These are phyloP conservation scores for Wickerhamiella australiensis DNA, from an alignment of 805 yeast genomes.

Conservation along the genomic window DNA sequence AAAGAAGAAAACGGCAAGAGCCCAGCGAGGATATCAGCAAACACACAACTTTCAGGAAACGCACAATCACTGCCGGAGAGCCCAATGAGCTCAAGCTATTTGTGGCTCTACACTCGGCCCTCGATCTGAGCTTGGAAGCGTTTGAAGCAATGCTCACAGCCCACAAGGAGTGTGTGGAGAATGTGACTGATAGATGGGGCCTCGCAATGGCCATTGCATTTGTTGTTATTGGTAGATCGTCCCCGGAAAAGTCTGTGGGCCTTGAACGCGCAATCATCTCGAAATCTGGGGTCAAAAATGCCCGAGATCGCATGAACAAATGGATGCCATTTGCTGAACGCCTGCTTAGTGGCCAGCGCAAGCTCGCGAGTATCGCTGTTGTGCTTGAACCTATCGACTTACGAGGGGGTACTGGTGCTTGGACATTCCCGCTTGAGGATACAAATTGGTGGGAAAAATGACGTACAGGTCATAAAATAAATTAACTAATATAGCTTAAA, in stretches of 20 bases:
- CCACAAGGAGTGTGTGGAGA: constrained; percentile 22
- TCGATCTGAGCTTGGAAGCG: not conserved
- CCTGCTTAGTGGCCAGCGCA: constrained; percentile 28
- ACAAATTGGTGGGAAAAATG: constrained; percentile 7
- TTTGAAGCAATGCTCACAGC: constrained; percentile 21
- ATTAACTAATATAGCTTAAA: not conserved
- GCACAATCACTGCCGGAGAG: constrained; percentile 8
- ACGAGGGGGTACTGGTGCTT: constrained; percentile 19
- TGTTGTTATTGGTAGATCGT: constrained; percentile 24
- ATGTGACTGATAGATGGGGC: constrained; percentile 30
- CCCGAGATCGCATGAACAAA: constrained; percentile 21
- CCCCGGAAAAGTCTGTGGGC: constrained; percentile 20
- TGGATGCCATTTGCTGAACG: constrained; percentile 28
- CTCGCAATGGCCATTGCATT: constrained; percentile 26
- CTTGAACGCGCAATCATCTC: constrained; percentile 11
- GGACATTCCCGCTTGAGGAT: constrained; percentile 15
- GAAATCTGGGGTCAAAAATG: constrained; percentile 5
- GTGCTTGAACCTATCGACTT: constrained; percentile 18
- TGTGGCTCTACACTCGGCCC: not conserved
- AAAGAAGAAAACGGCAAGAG: constrained; percentile 6
- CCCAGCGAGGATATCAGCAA: not conserved
- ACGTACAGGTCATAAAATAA: not conserved
- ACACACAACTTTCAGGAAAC: not conserved
- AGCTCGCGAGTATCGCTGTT: constrained; percentile 24
- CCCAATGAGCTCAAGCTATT: constrained; percentile 3